Base-by-base conservation (phyloP, 495 filamentous ascomycete species). In the Neurospora africana region DNA sequence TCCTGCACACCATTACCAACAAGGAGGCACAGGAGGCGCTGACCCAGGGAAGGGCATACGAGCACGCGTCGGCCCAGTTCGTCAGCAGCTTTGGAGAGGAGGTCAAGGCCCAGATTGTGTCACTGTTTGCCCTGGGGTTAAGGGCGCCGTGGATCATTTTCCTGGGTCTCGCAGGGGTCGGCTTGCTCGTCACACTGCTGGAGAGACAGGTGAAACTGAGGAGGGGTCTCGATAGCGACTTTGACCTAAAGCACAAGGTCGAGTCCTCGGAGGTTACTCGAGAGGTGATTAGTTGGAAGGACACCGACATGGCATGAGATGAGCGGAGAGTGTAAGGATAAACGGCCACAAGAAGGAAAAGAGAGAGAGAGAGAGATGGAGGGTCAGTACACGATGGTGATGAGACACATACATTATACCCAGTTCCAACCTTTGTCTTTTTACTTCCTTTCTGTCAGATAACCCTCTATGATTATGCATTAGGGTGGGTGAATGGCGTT, bases 191-290 rank as follows among this genome's bases (percentile, higher is more conserved):
- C 27, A 78, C 78, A 0, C 74, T 78, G 27, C 4, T 83, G n/a
- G 82, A 84, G 75, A 76, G 79, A 39, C 74, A 82, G 41, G 72
- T 83, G 23, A 71, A 72, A 68, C 61, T 84, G 68, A 72, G 81
- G 47, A 80, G 69, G 36, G 76, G 78, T 8, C 53, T 82, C 30
- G 76, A 83, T 36, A 83, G 79, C 13, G 80, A 84, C 17, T 84
- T 72, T 77, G 82, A 80, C 2, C 47, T 78, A 27, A 78, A 76
- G 70, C 36, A 53, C n/a, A 72, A 38, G 40, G n/a, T 35, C 21
- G 41, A 72, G 21, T 8, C 53, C 6, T 19, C 27, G 7, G 53
- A 65, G 53, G 23, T 35, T 33, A 65, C 53, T 33, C 53, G 53
- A 65, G 53, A 65, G 53, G 27, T 65, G 15, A 8, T 65, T 65